phyloP scores from a whole-genome alignment of 176 grass and related monocot species.

The Zizania latifolia region DNA sequence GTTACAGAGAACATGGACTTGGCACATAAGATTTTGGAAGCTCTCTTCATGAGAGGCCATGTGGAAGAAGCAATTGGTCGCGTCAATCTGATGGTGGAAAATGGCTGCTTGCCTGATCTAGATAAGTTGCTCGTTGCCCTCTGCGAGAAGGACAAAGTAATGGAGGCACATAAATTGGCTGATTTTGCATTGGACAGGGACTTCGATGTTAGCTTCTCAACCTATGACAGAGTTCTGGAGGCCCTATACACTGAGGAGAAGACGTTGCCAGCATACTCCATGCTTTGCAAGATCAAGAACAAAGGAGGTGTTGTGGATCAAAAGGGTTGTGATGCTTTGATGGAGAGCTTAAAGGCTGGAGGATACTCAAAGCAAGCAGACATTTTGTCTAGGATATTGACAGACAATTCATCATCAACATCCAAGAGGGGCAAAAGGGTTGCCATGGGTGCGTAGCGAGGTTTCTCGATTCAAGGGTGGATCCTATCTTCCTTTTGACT shows the following conservation, averaged over 20 bases:
- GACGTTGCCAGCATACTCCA: conserved; percentile 70
- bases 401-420: conserved; percentile 32
- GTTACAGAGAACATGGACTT: conserved; percentile 86
- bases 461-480: not conserved
- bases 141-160: conserved; percentile 61
- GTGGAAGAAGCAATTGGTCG: conserved; percentile 80
- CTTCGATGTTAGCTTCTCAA: conserved; percentile 65
- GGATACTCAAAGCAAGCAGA: conserved; percentile 93
- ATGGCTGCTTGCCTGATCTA: conserved; percentile 66
- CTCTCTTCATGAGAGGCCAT: conserved; percentile 82
- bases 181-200: conserved; percentile 77
- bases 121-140: conserved; percentile 58
- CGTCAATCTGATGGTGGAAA: conserved; percentile 67
- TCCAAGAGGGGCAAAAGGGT: conserved; percentile 45
- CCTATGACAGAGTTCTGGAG: conserved; percentile 78
- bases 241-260: conserved; percentile 62
- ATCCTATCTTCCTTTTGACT: conserved; percentile 27
- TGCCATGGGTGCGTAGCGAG: conserved; percentile 44
- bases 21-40: conserved; percentile 67
- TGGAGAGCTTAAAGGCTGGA: conserved; percentile 66
- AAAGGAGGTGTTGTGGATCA: conserved; percentile 70
- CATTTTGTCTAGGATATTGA: conserved; percentile 78
- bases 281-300: conserved; percentile 95
- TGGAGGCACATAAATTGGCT: conserved; percentile 76
- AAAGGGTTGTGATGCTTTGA: conserved; percentile 69